phyloP scores from a whole-genome alignment of 768 basidiomycete species.

The Daedaleopsis sinensis region DNA sequence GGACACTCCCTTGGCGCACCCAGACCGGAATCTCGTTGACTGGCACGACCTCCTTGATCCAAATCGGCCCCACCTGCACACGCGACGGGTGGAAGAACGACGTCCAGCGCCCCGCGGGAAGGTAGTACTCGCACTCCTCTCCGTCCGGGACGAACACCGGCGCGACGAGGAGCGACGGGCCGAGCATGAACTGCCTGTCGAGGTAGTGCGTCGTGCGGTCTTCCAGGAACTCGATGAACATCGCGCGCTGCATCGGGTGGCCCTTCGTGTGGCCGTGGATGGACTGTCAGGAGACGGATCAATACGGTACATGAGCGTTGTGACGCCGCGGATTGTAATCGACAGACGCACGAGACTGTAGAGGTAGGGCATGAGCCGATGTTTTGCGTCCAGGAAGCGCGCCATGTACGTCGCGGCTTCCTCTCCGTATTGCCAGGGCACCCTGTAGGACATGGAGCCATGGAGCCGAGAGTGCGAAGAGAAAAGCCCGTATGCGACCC shows the following conservation, averaged over 20 bases:
- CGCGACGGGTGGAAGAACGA: slow-evolving; percentile 58
- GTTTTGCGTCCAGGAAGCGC: slow-evolving; percentile 61
- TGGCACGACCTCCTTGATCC: slow-evolving; percentile 66
- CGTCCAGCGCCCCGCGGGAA: slow-evolving; percentile 64
- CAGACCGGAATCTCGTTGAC: slow-evolving; percentile 68
- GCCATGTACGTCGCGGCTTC: slow-evolving; percentile 68
- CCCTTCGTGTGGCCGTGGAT: slow-evolving; percentile 53
- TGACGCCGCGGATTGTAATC: not conserved
- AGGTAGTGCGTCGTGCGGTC: slow-evolving; percentile 63
- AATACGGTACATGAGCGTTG: not conserved
- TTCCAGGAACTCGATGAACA: slow-evolving; percentile 66
- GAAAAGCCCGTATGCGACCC: slow-evolving; percentile 78
- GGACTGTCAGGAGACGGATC: slow-evolving; percentile 39
- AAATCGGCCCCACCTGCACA: slow-evolving; percentile 57
- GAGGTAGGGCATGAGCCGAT: slow-evolving; percentile 76
- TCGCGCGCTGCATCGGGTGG: slow-evolving; percentile 61
- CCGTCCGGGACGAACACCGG: slow-evolving; percentile 59
- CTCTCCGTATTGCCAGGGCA: slow-evolving; percentile 78
- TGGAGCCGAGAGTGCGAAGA: slow-evolving; percentile 77
- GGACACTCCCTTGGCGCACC: slow-evolving; percentile 59
- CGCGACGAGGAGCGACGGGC: slow-evolving; percentile 61
- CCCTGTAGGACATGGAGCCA: slow-evolving; percentile 73
- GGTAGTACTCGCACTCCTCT: slow-evolving; percentile 61
- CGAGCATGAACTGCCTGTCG: slow-evolving; percentile 63
- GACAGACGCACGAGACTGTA: slow-evolving; percentile 49